phyloP scores from a whole-genome alignment of 2,329 filamentous ascomycete species.

The Ophiostoma triangulosporum region DNA sequence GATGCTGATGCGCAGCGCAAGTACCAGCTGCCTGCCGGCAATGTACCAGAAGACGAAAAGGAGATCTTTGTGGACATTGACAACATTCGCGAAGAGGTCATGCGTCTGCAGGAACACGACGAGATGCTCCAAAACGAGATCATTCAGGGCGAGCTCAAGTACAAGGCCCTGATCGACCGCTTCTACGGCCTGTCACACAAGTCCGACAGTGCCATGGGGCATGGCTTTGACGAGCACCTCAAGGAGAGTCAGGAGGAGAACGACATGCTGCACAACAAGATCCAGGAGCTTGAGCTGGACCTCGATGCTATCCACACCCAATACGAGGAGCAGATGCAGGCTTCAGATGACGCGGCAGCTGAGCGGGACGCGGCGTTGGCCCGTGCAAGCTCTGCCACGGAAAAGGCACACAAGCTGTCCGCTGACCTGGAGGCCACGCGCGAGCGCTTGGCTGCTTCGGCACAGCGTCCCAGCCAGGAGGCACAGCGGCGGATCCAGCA shows the following conservation, averaged over 20 bases:
- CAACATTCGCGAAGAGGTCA: conserved; percentile 21
- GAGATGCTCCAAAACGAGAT: conserved; percentile 17
- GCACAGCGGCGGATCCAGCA: conserved; percentile 13
- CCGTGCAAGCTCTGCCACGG: conserved; percentile 1
- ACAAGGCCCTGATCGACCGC: conserved; percentile 11
- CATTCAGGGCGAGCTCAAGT: conserved; percentile 14
- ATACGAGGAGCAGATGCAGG: conserved; percentile 7
- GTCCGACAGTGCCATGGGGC: conserved; percentile 7
- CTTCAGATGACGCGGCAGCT: not conserved
- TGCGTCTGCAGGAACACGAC: conserved; percentile 15
- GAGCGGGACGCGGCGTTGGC: conserved; percentile 10
- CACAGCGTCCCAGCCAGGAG: conserved; percentile 6
- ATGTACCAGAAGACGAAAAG: conserved; percentile 13
- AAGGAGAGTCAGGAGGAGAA: conserved; percentile 10
- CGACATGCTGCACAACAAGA: conserved; percentile 6
- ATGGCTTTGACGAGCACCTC: conserved; percentile 4
- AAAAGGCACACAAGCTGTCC: conserved; percentile 5
- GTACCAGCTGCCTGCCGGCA: conserved; percentile 10
- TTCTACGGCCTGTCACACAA: conserved; percentile 10
- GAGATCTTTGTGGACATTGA: conserved; percentile 22
- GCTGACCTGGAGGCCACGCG: conserved; percentile 9
- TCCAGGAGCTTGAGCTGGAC: conserved; percentile 11
- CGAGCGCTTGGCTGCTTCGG: conserved; percentile 2
- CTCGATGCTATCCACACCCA: conserved; percentile 9
- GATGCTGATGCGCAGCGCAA: conserved; percentile 1